These are phyloP conservation scores for Sclerotinia subarctica DNA, from an alignment of 2,329 filamentous ascomycete species.

Conservation along the genomic window DNA sequence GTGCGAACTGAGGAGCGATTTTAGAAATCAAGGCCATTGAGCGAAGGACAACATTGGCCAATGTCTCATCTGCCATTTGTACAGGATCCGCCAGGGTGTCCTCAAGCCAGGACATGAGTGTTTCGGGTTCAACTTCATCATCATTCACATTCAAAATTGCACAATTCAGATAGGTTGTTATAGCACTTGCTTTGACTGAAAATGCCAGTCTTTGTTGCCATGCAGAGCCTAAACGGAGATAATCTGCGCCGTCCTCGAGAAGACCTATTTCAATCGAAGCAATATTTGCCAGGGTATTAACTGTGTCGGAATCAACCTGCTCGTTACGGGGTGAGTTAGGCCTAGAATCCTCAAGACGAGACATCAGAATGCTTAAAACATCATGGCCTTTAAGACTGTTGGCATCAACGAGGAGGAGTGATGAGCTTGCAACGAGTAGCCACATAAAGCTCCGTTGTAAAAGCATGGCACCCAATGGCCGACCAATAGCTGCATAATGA, in stretches of 20 bases:
- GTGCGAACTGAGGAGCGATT: constrained; percentile 68
- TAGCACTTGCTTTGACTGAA: constrained; percentile 76
- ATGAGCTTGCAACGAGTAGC: constrained; percentile 75
- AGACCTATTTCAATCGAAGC: constrained; percentile 80
- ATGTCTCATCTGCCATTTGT: constrained; percentile 75
- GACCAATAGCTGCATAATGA: constrained; percentile 74
- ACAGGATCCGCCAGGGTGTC: constrained; percentile 72
- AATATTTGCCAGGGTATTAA: constrained; percentile 66
- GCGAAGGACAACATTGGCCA: constrained; percentile 77
- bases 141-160: constrained; percentile 67
- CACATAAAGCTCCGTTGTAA: constrained; percentile 86
- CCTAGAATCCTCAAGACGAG: constrained; percentile 43
- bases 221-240: constrained; percentile 77
- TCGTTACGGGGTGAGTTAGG: constrained; percentile 42
- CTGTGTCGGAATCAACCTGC: constrained; percentile 53
- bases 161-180: constrained; percentile 85
- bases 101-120: constrained; percentile 82
- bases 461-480: constrained; percentile 87
- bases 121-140: constrained; percentile 73
- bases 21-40: constrained; percentile 79
- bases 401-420: constrained; percentile 65
- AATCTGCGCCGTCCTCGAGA: constrained; percentile 86
- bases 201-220: constrained; percentile 86
- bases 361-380: constrained; percentile 71
- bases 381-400: constrained; percentile 58